These are phyloP conservation scores for Sporothrix inflata DNA, from an alignment of 2,329 filamentous ascomycete species.

Conservation along the genomic window DNA sequence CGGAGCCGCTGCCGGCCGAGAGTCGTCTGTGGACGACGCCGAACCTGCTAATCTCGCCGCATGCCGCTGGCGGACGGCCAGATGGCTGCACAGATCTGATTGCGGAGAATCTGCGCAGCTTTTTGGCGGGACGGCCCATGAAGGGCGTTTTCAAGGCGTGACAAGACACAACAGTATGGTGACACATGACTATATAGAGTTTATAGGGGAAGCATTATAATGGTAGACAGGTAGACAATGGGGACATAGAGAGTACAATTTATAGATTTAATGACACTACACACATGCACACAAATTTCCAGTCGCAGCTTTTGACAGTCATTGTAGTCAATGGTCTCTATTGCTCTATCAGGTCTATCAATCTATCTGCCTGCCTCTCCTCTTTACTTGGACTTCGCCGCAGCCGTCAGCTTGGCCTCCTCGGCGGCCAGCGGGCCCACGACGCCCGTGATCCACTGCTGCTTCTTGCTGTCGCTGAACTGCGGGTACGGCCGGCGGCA, in stretches of 20 bases:
- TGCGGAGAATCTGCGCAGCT: constrained; percentile 6
- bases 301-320: too few relatives aligned
- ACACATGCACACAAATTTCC: not conserved
- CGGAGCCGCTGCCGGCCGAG: not conserved
- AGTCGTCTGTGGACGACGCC: not conserved
- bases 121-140: not conserved
- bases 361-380: constrained; percentile 31
- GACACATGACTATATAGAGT: not conserved
- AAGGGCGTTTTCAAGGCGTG: not conserved
- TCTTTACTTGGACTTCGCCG: constrained; percentile 27
- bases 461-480: constrained; percentile 51
- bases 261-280: not conserved
- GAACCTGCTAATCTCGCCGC: not conserved
- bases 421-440: constrained; percentile 22
- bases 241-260: not conserved
- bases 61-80: not conserved
- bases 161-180: not conserved
- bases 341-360: not conserved
- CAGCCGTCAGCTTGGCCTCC: constrained; percentile 15
- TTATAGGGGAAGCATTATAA: not conserved
- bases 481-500: constrained; percentile 59
- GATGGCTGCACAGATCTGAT: constrained; percentile 1
- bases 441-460: constrained; percentile 45
- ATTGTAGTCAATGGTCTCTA: too few relatives aligned
- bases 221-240: not conserved